phyloP scores from a whole-genome alignment of 129 eudicot genomes.

The Rutidosis leptorrhynchoides region DNA sequence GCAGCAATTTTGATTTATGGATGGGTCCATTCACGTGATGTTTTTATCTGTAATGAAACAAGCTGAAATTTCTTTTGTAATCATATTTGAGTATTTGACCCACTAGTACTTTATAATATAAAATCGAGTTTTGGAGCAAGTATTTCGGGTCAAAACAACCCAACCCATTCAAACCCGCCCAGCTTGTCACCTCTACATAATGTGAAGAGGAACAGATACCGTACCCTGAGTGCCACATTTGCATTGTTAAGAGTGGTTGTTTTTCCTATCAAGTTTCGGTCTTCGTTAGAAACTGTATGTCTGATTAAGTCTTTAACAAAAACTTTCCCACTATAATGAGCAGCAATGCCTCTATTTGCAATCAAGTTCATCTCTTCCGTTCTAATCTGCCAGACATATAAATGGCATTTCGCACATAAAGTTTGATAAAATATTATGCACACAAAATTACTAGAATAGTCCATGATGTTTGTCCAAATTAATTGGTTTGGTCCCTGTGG shows the following conservation, averaged over 20 bases:
- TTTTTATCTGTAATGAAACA: neutral
- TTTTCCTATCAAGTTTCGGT: slow-evolving; percentile 54
- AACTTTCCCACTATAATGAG: slow-evolving; percentile 82
- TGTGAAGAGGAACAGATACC: slow-evolving; percentile 1
- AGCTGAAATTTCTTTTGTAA: neutral
- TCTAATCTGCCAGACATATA: slow-evolving; percentile 55
- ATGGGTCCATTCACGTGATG: neutral
- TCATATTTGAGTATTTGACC: neutral
- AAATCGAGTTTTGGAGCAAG: neutral
- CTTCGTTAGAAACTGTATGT: slow-evolving; percentile 47
- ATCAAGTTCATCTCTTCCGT: slow-evolving; percentile 96
- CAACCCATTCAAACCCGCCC: neutral
- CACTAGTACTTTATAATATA: neutral
- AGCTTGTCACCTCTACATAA: neutral
- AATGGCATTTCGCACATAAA: neutral
- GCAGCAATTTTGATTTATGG: neutral
- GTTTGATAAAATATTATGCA: neutral
- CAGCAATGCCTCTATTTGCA: slow-evolving; percentile 93
- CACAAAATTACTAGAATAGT: too few species aligned
- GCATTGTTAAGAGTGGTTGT: slow-evolving; percentile 61
- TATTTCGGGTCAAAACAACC: neutral
- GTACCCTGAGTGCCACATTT: slow-evolving; percentile 83
- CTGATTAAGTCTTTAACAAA: slow-evolving; percentile 67
- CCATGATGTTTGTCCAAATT: too few species aligned
- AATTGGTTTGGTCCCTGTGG: too few species aligned